phyloP scores from a whole-genome alignment of 495 filamentous ascomycete species.

The Aspergillus mulundensis region DNA sequence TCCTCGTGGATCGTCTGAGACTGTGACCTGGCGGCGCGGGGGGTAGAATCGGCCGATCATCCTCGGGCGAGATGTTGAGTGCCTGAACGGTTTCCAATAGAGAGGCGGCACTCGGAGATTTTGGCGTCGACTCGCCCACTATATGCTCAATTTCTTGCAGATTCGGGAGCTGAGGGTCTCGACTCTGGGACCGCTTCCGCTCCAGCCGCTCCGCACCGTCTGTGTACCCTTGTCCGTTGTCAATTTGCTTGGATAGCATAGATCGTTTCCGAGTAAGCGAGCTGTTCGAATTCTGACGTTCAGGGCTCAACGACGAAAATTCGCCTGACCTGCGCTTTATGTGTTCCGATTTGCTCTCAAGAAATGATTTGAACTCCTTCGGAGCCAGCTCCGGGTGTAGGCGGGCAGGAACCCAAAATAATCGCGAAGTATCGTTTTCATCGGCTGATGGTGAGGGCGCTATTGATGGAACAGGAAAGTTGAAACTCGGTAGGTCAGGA shows the following conservation, averaged over 20 bases:
- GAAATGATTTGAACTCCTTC: conserved; percentile 92
- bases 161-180: conserved; percentile 57
- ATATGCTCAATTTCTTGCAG: conserved; percentile 69
- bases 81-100: conserved; percentile 35
- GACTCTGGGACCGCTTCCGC: conserved; percentile 62
- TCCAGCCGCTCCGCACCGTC: conserved; percentile 87
- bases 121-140: conserved; percentile 73
- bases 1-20: conserved; percentile 83
- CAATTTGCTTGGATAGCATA: conserved; percentile 90
- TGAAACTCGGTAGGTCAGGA: conserved; percentile 85
- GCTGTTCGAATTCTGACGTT: conserved; percentile 55
- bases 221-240: conserved; percentile 68
- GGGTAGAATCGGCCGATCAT: conserved; percentile 86
- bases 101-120: conserved; percentile 32
- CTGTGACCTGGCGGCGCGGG: conserved; percentile 67
- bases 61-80: conserved; percentile 50
- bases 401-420: conserved; percentile 95
- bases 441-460: conserved; percentile 69
- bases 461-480: conserved; percentile 60
- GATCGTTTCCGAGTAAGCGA: conserved; percentile 84
- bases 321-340: conserved; percentile 84
- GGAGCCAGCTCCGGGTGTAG: conserved; percentile 94
- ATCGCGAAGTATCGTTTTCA: conserved; percentile 80
- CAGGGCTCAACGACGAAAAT: conserved; percentile 55
- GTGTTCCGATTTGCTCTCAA: conserved; percentile 85